These are phyloP conservation scores for Nothophaeocryptopus gaeumannii DNA, from an alignment of 2,329 filamentous ascomycete species.

Conservation along the genomic window DNA sequence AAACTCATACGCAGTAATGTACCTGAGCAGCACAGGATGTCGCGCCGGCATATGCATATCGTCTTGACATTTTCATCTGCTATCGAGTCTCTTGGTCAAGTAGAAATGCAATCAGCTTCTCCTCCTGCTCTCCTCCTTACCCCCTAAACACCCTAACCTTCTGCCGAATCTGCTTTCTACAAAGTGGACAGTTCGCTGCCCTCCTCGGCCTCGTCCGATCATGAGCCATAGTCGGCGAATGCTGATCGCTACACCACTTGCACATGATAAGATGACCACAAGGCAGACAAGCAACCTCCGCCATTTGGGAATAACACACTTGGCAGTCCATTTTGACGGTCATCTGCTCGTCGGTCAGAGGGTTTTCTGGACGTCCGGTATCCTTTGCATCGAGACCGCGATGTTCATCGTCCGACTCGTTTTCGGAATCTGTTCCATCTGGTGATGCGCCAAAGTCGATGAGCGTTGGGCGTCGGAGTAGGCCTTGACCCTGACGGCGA, in stretches of 20 bases:
- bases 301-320: constrained; percentile 52
- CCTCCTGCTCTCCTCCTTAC: background rate
- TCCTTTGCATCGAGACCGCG: constrained; percentile 46
- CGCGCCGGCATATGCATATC: too few relatives aligned
- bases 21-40: too few relatives aligned
- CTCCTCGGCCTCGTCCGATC: constrained; percentile 40
- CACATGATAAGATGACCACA: constrained; percentile 57
- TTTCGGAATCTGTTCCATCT: constrained; percentile 22
- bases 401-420: constrained; percentile 25
- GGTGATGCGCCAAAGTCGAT: constrained; percentile 10
- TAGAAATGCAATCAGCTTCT: too few relatives aligned
- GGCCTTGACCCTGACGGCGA: too few relatives aligned
- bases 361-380: constrained; percentile 44
- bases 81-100: too few relatives aligned
- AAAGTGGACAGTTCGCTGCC: constrained; percentile 46
- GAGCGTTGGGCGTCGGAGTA: constrained; percentile 11
- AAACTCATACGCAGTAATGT: too few relatives aligned
- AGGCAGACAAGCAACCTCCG: constrained; percentile 52
- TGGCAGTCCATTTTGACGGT: constrained; percentile 52
- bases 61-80: too few relatives aligned
- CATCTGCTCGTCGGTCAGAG: constrained; percentile 50
- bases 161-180: constrained; percentile 46
- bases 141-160: constrained; percentile 37
- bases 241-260: constrained; percentile 53
- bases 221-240: constrained; percentile 44